phyloP scores from a whole-genome alignment of 2,329 filamentous ascomycete species.

The Talaromyces sp. region DNA sequence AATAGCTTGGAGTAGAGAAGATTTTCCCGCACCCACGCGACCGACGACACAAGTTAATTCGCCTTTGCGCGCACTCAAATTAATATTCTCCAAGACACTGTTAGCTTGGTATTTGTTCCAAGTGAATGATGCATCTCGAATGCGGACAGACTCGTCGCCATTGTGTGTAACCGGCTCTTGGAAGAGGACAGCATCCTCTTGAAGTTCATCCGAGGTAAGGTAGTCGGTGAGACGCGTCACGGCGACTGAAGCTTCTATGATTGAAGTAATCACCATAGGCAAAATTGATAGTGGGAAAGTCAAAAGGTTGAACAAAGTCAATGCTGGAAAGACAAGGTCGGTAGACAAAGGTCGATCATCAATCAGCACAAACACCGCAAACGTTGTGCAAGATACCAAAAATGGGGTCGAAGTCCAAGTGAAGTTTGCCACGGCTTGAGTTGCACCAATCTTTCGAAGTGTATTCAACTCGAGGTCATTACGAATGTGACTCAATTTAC shows the following conservation, averaged over 20 bases:
- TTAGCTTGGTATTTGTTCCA: conserved; percentile 79
- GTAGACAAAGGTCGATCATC: conserved; percentile 78
- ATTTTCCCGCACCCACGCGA: conserved; percentile 91
- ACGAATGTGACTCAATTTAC: conserved; percentile 90
- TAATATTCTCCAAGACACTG: conserved; percentile 73
- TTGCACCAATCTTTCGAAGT: conserved; percentile 89
- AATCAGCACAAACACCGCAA: conserved; percentile 88
- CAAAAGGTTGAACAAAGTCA: conserved; percentile 90
- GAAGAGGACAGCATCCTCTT: conserved; percentile 72
- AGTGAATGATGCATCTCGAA: conserved; percentile 83
- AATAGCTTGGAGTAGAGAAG: conserved; percentile 81
- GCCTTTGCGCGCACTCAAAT: conserved; percentile 85
- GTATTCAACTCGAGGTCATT: conserved; percentile 96
- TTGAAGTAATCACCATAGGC: conserved; percentile 95
- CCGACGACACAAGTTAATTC: conserved; percentile 91
- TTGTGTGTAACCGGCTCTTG: conserved; percentile 67
- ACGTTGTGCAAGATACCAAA: conserved; percentile 94
- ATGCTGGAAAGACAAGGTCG: conserved; percentile 90
- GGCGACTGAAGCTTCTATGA: conserved; percentile 94
- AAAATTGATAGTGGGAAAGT: conserved; percentile 92
- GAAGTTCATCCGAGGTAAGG: conserved; percentile 83
- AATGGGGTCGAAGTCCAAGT: conserved; percentile 98
- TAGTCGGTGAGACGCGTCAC: conserved; percentile 81
- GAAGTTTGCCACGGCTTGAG: conserved; percentile 92
- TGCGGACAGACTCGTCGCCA: conserved; percentile 81